Conservation (phyloP, 2,329 filamentous ascomycete species). For the Penicillium sp. region DNA sequence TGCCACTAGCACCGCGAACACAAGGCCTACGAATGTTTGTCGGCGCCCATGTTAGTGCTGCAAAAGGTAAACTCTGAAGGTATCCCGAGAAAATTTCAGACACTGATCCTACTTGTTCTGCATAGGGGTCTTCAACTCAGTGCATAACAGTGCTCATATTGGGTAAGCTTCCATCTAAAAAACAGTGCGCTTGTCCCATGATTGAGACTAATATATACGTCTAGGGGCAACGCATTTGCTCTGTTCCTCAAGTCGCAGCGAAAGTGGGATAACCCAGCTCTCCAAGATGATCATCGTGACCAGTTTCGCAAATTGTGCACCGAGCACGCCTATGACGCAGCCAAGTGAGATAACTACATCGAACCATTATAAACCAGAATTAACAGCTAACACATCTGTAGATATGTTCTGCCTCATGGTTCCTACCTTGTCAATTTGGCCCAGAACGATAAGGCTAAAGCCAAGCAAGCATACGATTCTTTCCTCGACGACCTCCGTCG, state of each 20-base stretch:
- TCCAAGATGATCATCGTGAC: conserved; percentile 64
- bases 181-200: neutral
- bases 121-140: conserved; percentile 80
- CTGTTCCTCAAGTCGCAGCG: conserved; percentile 94
- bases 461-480: conserved; percentile 75
- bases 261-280: conserved; percentile 83
- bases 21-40: conserved; percentile 74
- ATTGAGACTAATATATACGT: conserved; percentile 7
- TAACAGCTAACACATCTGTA: conserved; percentile 24
- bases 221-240: conserved; percentile 82
- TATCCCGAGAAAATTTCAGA: conserved; percentile 3
- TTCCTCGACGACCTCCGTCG: conserved; percentile 86
- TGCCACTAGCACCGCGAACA: conserved; percentile 68
- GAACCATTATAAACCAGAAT: neutral
- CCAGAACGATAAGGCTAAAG: conserved; percentile 74
- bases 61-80: conserved; percentile 63
- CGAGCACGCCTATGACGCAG: conserved; percentile 67
- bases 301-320: conserved; percentile 68
- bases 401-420: conserved; percentile 82
- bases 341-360: conserved; percentile 41
- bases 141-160: conserved; percentile 73
- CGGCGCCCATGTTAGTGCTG: conserved; percentile 86
- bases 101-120: conserved; percentile 9
- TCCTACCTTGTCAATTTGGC: conserved; percentile 97
- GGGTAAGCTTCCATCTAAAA: conserved; percentile 46